Evolutionary conservation across 306 rosid species (phyloP), one percentile per base, ranked within the genome.

Genomic region (Vigna hirtella): DNA sequence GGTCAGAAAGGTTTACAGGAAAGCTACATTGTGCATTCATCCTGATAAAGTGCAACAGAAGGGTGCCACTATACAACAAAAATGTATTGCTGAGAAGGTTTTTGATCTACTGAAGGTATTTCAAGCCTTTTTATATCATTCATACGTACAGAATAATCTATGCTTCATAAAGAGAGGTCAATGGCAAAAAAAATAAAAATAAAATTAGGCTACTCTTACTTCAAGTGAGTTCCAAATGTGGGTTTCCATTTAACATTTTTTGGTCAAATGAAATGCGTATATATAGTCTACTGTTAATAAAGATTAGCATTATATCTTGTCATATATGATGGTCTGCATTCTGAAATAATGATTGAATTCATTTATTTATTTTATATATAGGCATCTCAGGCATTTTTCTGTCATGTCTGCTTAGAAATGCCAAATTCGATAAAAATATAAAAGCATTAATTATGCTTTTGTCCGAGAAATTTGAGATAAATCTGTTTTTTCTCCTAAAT

Each of bases 1-100:
- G 62, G 99, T 95, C 65, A 93, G 89, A 88, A 95, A 90, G 83
- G 87, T 70, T 55, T 95, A 93, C 70, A 90, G 98, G 85, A 95
- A 93, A 85, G 98, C 99, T 50, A 95, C 97, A 51, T 83, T 95
- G 79, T 93, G 98, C 84, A 95, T 91, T 84, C 99, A 95, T 81
- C 99, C 99, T 2, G 99, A 95, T 87, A 95, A 93, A 85, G 99
- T 95, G 79, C 99, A 95, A 76, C 99, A 95, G 82, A 95, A 93
- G 78, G 99, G 99, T 65, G 99, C 99, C 57, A 95, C 76, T 79
- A 93, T 95, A 77, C 99, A 95, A 61, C 99, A 95, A 83, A 95
- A 95, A 80, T 95, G 91, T 86, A 55, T 95, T 68, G 97, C 99
- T 0, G 97, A 93, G 85, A 95, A 93, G 91, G 97, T 95, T 86